These are phyloP conservation scores for Umbelopsis sp. DNA, from an alignment of 192 early-diverging fungal genomes.

Conservation along the genomic window DNA sequence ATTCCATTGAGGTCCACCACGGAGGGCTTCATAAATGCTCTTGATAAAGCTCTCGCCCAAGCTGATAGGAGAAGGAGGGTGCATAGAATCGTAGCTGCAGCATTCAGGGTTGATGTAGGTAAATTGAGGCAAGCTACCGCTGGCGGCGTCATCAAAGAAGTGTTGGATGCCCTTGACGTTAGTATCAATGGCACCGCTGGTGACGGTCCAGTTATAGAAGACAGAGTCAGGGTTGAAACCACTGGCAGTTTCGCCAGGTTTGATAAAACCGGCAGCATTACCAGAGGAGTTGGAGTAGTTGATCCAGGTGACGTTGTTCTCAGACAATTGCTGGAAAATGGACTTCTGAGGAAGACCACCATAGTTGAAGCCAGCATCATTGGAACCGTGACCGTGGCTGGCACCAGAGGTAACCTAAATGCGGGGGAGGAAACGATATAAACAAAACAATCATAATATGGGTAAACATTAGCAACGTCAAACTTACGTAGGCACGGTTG, in stretches of 20 bases:
- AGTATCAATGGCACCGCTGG: constrained; percentile 12
- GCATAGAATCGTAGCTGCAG: constrained; percentile 27
- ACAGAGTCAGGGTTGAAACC: constrained; percentile 31
- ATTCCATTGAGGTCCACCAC: constrained; percentile 51
- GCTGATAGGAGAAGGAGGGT: constrained; percentile 23
- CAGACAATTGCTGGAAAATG: constrained; percentile 39
- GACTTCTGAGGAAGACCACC: constrained; percentile 26
- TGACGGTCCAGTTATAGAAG: constrained; percentile 28
- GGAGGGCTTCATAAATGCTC: constrained; percentile 49
- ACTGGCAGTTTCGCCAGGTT: not conserved
- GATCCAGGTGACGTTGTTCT: constrained; percentile 38
- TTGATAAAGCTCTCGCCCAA: constrained; percentile 40
- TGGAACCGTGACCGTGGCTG: constrained; percentile 20
- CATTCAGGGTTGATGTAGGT: constrained; percentile 42
- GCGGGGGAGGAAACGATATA: too few species aligned
- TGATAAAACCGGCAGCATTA: not conserved
- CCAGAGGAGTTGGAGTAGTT: constrained; percentile 24
- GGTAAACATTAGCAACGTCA: not conserved
- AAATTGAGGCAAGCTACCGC: constrained; percentile 29
- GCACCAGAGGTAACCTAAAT: constrained; percentile 20
- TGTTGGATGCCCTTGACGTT: constrained; percentile 16
- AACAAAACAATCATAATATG: not conserved
- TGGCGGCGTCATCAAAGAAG: constrained; percentile 30
- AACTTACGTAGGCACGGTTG: constrained; percentile 29
- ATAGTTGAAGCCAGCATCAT: constrained; percentile 22